Evolutionary conservation across 306 rosid species (phyloP), one percentile per base, ranked within the genome.

Genomic region (Quercus suber): DNA sequence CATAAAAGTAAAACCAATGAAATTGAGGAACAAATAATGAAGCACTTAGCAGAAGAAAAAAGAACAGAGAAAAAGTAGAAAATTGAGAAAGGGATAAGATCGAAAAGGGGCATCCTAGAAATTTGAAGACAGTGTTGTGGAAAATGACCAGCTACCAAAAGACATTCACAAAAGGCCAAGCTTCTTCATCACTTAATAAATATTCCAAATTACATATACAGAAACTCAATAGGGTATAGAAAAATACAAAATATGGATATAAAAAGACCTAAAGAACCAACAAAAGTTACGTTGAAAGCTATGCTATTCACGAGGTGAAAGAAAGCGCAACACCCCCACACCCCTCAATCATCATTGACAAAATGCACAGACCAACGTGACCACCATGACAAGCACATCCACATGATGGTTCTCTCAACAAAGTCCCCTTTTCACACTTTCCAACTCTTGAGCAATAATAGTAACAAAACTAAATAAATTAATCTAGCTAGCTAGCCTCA

Each of bases 161-260:
- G 23, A 57, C 63, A 21, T 57, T 67, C 72, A 67, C 28, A n/a
- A 19, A 67, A 67, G 27, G 33, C 63, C 30, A 15, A 56, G 73
- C 55, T 56, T 78, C 83, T 78, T 75, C n/a, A 43, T 59, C 35
- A 52, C 78, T 69, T 75, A 52, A 63, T 79, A 79, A 35, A 53
- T 76, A 41, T 41, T 41, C 77, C 78, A 77, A 76, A 77, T 79
- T 75, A 84, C 41, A 72, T 49, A 71, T 43, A 69, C 56, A 19
- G 45, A 27, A 84, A 84, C 79, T 74, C 21, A 65, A 70, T 64
- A 65, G 6, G 6, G 80, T 81, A 79, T 21, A 81, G 61, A 69
- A 43, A 65, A 80, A 55, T 59, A 76, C 65, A 80, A 63, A 69
- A 81, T 33, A 58, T 28, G n/a, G n/a, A 18, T 31, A 56, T 41